These are phyloP conservation scores for Mucor velutinosus DNA, from an alignment of 371 early-diverging fungal species.

Conservation along the genomic window DNA sequence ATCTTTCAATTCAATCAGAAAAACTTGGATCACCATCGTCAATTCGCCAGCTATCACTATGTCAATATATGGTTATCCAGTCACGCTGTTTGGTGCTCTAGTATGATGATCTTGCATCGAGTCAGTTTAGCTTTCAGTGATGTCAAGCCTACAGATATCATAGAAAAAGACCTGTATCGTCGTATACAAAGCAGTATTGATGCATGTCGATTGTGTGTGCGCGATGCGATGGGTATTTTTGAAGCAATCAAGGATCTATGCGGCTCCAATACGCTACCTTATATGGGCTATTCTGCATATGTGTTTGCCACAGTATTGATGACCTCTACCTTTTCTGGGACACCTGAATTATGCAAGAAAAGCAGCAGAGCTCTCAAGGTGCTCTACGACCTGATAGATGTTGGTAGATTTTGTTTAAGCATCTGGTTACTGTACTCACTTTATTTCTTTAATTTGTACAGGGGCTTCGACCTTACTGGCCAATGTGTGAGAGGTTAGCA, in stretches of 20 bases:
- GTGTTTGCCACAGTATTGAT: conserved; percentile 49
- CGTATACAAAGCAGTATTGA: conserved; percentile 38
- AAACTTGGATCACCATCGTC: conserved; percentile 33
- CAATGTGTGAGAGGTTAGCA: conserved; percentile 45
- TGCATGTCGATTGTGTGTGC: conserved; percentile 39
- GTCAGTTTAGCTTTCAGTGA: conserved; percentile 46
- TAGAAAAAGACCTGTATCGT: conserved; percentile 23
- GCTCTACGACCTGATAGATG: conserved; percentile 30
- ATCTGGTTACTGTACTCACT: background rate
- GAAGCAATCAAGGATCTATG: conserved; percentile 38
- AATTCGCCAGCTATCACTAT: conserved; percentile 32
- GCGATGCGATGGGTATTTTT: conserved; percentile 41
- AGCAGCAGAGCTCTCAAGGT: conserved; percentile 31
- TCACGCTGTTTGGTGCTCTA: conserved; percentile 45
- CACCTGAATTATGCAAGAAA: conserved; percentile 35
- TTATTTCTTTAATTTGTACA: background rate
- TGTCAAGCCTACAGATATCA: conserved; percentile 14
- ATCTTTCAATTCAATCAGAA: conserved; percentile 32
- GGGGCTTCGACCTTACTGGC: conserved; percentile 41
- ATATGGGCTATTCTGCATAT: conserved; percentile 49
- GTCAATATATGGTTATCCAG: conserved; percentile 38
- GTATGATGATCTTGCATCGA: conserved; percentile 45
- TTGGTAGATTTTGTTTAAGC: conserved; percentile 5
- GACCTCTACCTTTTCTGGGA: conserved; percentile 47
- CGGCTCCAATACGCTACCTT: conserved; percentile 38